These are phyloP conservation scores for Astraeus odoratus DNA, from an alignment of 768 basidiomycete genomes.

Conservation along the genomic window DNA sequence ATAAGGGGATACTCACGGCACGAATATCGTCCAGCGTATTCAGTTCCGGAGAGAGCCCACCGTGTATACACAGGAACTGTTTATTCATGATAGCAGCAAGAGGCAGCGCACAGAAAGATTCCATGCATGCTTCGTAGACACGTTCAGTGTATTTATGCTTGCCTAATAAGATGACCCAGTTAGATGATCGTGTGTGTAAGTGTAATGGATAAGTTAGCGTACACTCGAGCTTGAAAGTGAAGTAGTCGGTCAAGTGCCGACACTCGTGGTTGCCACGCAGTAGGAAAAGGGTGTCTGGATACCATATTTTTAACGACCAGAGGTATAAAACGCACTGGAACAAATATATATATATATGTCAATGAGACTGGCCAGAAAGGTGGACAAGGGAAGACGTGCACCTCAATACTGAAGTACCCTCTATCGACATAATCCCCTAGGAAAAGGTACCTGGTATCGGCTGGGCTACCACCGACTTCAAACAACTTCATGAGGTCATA, in stretches of 20 bases:
- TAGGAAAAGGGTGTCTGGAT: conserved; percentile 93
- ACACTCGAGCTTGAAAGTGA: conserved; percentile 99
- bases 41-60: conserved; percentile 91
- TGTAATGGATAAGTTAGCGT: conserved; percentile 25
- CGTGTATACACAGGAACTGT: conserved; percentile 98
- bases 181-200: conserved; percentile 4
- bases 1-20: conserved; percentile 41
- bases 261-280: conserved; percentile 99
- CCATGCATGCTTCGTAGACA: conserved; percentile 97
- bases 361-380: conserved; percentile 4
- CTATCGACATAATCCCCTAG: conserved; percentile 91
- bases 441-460: conserved; percentile 88
- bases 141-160: conserved; percentile 98
- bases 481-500: conserved; percentile 95
- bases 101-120: conserved; percentile 91
- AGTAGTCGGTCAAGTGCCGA: conserved; percentile 96
- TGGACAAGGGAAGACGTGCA: conserved; percentile 21
- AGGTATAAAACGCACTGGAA: conserved; percentile 90
- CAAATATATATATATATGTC: not conserved
- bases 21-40: conserved; percentile 94
- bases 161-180: conserved; percentile 40
- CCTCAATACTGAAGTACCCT: conserved; percentile 92
- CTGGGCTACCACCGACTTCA: conserved; percentile 91
- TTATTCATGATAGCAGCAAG: conserved; percentile 99
- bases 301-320: conserved; percentile 99